Conservation (phyloP, 352 stramenopile species). For the Globisporangium megalacanthum region DNA sequence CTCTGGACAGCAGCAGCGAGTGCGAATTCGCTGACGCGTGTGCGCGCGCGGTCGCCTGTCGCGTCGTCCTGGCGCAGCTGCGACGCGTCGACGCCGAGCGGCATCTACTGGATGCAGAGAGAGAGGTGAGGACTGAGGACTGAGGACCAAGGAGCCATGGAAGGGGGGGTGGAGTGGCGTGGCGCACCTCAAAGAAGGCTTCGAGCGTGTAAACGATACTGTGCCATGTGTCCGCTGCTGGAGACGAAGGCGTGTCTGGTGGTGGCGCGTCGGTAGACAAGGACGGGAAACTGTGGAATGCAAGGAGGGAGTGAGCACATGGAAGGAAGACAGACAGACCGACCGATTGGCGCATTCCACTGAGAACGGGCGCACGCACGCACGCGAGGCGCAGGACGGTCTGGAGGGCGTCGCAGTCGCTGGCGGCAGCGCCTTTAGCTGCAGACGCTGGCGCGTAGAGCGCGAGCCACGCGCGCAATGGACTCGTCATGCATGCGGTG, state of each 20-base stretch:
- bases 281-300: constrained; percentile 18
- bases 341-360: background rate
- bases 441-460: constrained; percentile 16
- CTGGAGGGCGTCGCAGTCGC: constrained; percentile 7
- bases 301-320: background rate
- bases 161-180: background rate
- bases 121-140: too few species aligned
- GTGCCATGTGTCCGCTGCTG: constrained; percentile 15
- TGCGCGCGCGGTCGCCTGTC: background rate
- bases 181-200: constrained; percentile 50
- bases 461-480: constrained; percentile 22
- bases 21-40: constrained; percentile 32
- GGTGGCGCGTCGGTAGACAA: constrained; percentile 16
- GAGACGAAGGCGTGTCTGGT: background rate
- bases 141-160: too few species aligned
- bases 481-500: constrained; percentile 17
- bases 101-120: constrained; percentile 6
- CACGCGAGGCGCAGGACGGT: constrained; percentile 20
- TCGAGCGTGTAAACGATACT: constrained; percentile 23
- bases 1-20: constrained; percentile 53
- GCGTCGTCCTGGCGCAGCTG: constrained; percentile 8
- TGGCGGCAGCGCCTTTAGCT: background rate
- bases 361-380: background rate
- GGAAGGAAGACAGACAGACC: background rate
- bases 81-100: constrained; percentile 14